Percentiles rank a stretch among this genome's conserved stretches.
Conservation (phyloP, 345 rosid species). For the Turnera subulata region DNA sequence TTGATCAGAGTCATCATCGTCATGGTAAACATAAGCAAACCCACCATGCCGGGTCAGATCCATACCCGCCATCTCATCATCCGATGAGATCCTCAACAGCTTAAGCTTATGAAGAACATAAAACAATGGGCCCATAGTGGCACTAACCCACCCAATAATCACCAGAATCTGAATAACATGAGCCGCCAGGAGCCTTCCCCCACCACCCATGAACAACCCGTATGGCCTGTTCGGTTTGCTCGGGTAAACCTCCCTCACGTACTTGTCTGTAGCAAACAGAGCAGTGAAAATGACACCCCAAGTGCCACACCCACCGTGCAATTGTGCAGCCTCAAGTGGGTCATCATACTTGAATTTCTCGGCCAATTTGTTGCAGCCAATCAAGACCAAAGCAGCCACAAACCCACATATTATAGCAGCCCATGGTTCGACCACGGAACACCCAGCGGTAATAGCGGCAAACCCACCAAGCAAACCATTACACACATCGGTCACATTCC, state of each 20-base stretch:
- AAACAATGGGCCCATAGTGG: slow-evolving; percentile 78
- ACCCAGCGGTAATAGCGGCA: slow-evolving; percentile 80
- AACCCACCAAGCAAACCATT: slow-evolving; percentile 90
- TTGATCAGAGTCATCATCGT: slow-evolving; percentile 44
- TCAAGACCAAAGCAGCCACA: slow-evolving; percentile 61
- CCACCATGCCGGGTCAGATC: slow-evolving; percentile 88
- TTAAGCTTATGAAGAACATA: slow-evolving; percentile 46
- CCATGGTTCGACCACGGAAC: slow-evolving; percentile 93
- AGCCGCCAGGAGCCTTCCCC: slow-evolving; percentile 73
- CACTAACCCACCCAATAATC: slow-evolving; percentile 76
- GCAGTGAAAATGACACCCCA: slow-evolving; percentile 88
- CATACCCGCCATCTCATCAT: slow-evolving; percentile 86
- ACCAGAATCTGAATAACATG: slow-evolving; percentile 69
- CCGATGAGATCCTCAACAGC: slow-evolving; percentile 62
- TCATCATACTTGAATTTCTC: slow-evolving; percentile 59
- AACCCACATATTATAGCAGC: slow-evolving; percentile 89
- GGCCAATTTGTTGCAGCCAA: slow-evolving; percentile 69
- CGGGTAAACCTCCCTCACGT: slow-evolving; percentile 51
- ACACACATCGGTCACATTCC: slow-evolving; percentile 91
- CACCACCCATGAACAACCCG: slow-evolving; percentile 89
- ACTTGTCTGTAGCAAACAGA: slow-evolving; percentile 58
- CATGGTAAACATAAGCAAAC: slow-evolving; percentile 72
- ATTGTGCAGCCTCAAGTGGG: slow-evolving; percentile 77
- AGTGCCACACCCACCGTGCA: slow-evolving; percentile 91
- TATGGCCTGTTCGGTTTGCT: slow-evolving; percentile 31